Evolutionary conservation across 2,329 filamentous ascomycete species (phyloP), one percentile per base, ranked within the genome.

Genomic region (Botrytis squamosa): DNA sequence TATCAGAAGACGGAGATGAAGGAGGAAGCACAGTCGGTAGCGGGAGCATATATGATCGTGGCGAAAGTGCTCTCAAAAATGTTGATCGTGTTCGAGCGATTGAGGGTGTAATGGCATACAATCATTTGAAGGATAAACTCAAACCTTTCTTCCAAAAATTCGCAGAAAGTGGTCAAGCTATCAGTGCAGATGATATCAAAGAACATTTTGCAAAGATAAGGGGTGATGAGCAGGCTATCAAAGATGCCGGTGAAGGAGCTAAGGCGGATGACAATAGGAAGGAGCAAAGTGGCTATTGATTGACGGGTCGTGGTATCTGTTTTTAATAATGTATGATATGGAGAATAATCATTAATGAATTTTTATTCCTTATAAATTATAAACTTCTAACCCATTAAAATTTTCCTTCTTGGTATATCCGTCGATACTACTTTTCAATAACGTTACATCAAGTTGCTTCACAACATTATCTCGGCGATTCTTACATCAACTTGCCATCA

Each of bases 81-180:
- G 91, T 99, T 73, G 96, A 99, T 81, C 92, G 96, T 3, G 95
- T 98, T 12, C 88, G 91, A 22, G 96, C 96, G 7, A 97, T 99
- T 73, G 93, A 99, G 82, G 96, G 96, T 25, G 95, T 97, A 64
- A 98, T 98, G 94, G 95, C 95, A 0, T 99, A 98, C 83, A 98
- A 98, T 80, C 92, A 97, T 79, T 88, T 99, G 75, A 96, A 97
- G 81, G 95, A 98, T 80, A 95, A 95, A 81, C 90, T 99, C n/a
- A 97, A 95, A 85, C 91, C 91, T 0, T 98, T 99, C 82, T 89
- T 99, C 79, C 90, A 95, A 83, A 92, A 97, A 62, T 99, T 97
- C 81, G 96, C 96, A 0, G 94, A 98, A 81, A 97, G 92, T 76
- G 95, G 95, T 1, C 86, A 93, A 82, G 91, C 93, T 0, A 95